Evolutionary conservation across 768 basidiomycete genomes (phyloP).

Genomic region (Suillus decipiens): DNA sequence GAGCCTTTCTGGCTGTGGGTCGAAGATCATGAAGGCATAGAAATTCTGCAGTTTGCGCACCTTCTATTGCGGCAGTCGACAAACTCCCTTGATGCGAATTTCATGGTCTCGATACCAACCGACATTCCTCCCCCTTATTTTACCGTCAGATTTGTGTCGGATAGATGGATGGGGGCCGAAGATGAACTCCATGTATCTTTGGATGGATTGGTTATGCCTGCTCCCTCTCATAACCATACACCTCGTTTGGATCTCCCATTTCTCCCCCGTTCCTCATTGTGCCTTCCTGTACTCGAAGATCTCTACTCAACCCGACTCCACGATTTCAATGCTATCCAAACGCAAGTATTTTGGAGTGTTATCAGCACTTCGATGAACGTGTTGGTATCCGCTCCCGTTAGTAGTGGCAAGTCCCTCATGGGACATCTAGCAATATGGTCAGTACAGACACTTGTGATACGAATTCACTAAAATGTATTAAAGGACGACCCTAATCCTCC

Average conservation of each 20-base stretch:
- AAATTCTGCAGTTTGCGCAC: conserved; percentile 80
- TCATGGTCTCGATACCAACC: conserved; percentile 73
- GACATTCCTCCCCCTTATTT: conserved; percentile 62
- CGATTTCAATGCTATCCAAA: conserved; percentile 84
- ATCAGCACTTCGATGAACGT: conserved; percentile 66
- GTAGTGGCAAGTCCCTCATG: conserved; percentile 79
- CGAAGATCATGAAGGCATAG: conserved; percentile 80
- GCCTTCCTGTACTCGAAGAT: conserved; percentile 44
- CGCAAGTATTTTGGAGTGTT: conserved; percentile 84
- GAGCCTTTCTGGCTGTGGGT: conserved; percentile 98
- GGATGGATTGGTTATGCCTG: conserved; percentile 76
- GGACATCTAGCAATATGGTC: conserved; percentile 75
- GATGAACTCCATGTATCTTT: conserved; percentile 66
- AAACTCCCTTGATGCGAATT: conserved; percentile 61
- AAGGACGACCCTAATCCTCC: conserved; percentile 58
- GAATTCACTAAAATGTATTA: conserved; percentile 12
- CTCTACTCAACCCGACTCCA: conserved; percentile 48
- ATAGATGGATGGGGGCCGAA: conserved; percentile 93
- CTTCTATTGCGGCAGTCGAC: conserved; percentile 72
- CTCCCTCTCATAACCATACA: conserved; percentile 53
- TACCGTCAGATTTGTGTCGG: conserved; percentile 80
- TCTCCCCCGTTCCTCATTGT: conserved; percentile 57
- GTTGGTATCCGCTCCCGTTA: conserved; percentile 76
- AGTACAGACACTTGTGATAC: conserved; percentile 25
- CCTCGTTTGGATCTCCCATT: conserved; percentile 74